Evolutionary conservation across 129 eudicot genomes (phyloP), one percentile per base, ranked within the genome.

Genomic region (Gnaphalium uliginosum): DNA sequence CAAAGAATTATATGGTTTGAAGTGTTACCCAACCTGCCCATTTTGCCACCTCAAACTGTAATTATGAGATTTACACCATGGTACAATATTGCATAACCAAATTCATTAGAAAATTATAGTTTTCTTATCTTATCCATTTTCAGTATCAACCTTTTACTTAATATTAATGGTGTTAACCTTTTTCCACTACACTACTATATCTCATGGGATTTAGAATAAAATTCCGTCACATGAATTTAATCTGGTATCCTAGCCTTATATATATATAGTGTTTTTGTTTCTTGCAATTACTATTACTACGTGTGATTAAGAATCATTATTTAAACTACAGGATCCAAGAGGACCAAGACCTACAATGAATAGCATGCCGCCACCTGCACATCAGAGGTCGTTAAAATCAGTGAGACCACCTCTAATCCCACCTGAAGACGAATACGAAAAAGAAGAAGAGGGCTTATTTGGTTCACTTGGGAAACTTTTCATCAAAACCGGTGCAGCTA

Each of bases 401-500:
- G 86, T 86, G 23, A 85, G 87, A 48, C 97, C 89, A 5, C 92
- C 97, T 11, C 51, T 89, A 37, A 89, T 90, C 23, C 93, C 97
- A 15, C 53, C 87, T 1, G 97, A 90, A 32, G 90, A 86, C 43
- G 92, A 94, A 75, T 51, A 62, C 4, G 93, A 85, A 66, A 83
- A 77, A 53, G 78, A 72, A 79, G 97, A 89, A 43, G 98, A 90
- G 3, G 91, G 96, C 72, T 57, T 94, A 37, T 89, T 94, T 21
- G 71, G 71, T 53, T 94, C 93, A 67, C 19, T 94, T 4, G 91
- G 96, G 3, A 82, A 79, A 73, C 89, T 86, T 29, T 14, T 94
- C 17, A 15, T 71, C 68, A 80, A 94, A 75, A 79, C 90, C 0
- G 79, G 88, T 79, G 83, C 96, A 53, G 61, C 91, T 14, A 54